Evolutionary conservation across 257 asterid species (phyloP).

Genomic region (Penstemon davidsonii): DNA sequence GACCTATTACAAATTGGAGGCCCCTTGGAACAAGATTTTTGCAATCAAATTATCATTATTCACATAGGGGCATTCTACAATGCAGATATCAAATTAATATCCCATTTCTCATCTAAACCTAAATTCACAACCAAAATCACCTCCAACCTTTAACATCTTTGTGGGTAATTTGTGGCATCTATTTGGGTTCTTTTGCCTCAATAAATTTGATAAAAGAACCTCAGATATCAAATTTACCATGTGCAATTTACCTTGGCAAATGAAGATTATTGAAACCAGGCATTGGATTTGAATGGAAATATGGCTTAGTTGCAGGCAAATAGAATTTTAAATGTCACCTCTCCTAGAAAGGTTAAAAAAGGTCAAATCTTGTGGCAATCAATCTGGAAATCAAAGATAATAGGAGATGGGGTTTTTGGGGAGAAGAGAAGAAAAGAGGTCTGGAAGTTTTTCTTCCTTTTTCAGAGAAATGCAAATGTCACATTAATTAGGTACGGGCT

Average conservation of each 20-base stretch:
- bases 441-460: neutral
- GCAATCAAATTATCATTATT: neutral
- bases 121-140: too few species aligned
- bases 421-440: neutral
- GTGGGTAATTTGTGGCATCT: neutral
- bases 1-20: neutral
- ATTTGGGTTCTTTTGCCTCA: neutral
- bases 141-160: too few species aligned
- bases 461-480: neutral
- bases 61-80: neutral
- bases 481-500: neutral
- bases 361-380: neutral
- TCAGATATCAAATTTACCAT: neutral
- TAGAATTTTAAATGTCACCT: neutral
- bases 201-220: neutral
- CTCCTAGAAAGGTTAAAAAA: neutral
- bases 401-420: slow-evolving; percentile 3
- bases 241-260: neutral
- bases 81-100: neutral
- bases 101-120: neutral
- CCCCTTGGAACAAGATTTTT: neutral
- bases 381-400: neutral
- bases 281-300: neutral
- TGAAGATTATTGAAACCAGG: neutral
- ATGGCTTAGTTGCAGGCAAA: neutral